These are phyloP conservation scores for Ustulina deusta DNA, from an alignment of 2,329 filamentous ascomycete species.

Conservation along the genomic window DNA sequence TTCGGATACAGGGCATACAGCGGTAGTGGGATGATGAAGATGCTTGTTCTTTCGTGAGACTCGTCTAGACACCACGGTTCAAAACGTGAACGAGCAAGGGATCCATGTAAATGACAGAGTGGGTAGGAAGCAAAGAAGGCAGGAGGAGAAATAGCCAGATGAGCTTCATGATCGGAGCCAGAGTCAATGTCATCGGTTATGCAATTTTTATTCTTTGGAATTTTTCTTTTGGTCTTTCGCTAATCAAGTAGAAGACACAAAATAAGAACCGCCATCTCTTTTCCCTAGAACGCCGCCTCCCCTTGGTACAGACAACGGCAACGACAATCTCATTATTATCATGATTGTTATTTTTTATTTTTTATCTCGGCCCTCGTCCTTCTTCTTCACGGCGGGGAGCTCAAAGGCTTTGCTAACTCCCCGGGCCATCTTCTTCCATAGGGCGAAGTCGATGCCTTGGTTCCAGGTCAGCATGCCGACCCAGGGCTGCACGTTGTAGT, in stretches of 20 bases:
- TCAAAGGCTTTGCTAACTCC: conserved; percentile 74
- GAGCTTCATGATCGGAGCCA: background rate
- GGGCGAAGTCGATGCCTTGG: conserved; percentile 64
- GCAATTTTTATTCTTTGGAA: background rate
- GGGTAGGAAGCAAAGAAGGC: background rate
- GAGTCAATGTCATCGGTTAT: no score
- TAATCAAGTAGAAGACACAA: background rate
- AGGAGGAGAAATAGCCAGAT: background rate
- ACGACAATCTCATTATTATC: background rate
- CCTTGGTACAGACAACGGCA: background rate
- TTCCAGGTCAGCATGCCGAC: conserved; percentile 91
- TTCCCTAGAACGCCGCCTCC: conserved; percentile 7
- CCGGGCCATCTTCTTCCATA: conserved; percentile 74
- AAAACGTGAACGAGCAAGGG: background rate
- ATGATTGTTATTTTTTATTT: background rate
- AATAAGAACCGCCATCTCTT: background rate
- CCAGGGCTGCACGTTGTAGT: conserved; percentile 99
- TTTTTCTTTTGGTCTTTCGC: background rate
- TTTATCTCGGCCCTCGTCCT: conserved; percentile 53
- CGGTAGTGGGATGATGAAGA: background rate
- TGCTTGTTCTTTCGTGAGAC: background rate
- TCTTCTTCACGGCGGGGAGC: conserved; percentile 75
- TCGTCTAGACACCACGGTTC: no score
- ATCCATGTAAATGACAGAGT: background rate
- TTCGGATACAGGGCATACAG: background rate